Evolutionary conservation across 768 basidiomycete species (phyloP), one percentile per base, ranked within the genome.

Genomic region (Daedaleopsis sinensis): DNA sequence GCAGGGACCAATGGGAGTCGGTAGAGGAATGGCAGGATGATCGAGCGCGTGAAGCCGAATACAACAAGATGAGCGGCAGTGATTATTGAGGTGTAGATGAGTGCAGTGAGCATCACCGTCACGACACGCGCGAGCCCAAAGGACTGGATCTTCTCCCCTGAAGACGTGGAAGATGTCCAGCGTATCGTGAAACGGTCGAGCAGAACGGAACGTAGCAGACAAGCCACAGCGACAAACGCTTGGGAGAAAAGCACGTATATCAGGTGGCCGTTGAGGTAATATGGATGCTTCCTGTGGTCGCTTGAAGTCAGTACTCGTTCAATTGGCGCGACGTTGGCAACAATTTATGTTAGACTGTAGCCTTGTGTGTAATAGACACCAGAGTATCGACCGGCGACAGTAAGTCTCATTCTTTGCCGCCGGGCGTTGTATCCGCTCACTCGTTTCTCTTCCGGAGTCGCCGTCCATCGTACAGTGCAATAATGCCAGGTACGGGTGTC

Each of bases 201-300:
- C 72, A 90, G 80, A n/a, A 86, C 71, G 37, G 82, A 84, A 8
- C 90, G 80, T 21, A 88, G 69, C 1, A 79, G 72, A 62, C 81
- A 90, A 2, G 77, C 74, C 8, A 74, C 46, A 0, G 84, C 83
- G 10, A 81, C 67, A 44, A 75, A 73, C 2, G 78, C 11, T 68
- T 91, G 90, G 0, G 84, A 79, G 50, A 83, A 64, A 24, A 84
- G 55, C 18, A 90, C 70, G 68, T 89, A 89, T 9, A 91, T 63
- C 6, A 90, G 74, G 18, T 84, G 83, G 1, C 88, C 89, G 55
- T 91, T 91, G 21, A 91, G 77, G 67, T 90, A 87, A 64, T 84
- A 83, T 0, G 89, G 89, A 61, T 92, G 88, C 73, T 88, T 91
- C 68, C 89, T 91, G 62, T 4, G 15, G 21, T 15, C 27, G 9